phyloP scores from a whole-genome alignment of 495 filamentous ascomycete genomes.

The Lindgomyces ingoldianus region DNA sequence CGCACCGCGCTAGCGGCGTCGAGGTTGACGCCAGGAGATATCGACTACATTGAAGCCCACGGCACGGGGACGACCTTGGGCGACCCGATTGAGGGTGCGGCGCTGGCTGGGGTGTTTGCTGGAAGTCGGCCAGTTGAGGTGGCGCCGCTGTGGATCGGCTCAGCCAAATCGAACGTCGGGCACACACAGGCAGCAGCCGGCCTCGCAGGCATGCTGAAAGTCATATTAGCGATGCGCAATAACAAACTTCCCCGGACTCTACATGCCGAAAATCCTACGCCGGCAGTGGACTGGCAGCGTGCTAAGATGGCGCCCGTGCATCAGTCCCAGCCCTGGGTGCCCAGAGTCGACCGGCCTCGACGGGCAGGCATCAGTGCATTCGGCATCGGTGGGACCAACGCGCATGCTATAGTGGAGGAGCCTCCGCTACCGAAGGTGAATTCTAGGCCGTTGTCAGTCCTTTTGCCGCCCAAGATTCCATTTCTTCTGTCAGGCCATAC shows the following conservation, averaged over 20 bases:
- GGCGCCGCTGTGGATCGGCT: neutral
- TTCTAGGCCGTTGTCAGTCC: neutral
- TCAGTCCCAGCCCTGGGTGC: constrained; percentile 36
- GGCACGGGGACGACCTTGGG: constrained; percentile 10
- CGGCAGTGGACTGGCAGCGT: neutral
- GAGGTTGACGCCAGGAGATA: constrained; percentile 34
- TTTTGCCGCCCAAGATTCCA: neutral
- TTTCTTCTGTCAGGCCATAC: neutral
- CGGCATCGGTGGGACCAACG: constrained; percentile 17
- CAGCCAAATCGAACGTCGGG: neutral
- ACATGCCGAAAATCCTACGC: neutral
- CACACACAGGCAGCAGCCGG: constrained; percentile 1
- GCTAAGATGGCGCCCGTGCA: constrained; percentile 24
- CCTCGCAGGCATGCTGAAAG: neutral
- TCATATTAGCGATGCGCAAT: neutral
- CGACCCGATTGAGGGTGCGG: constrained; percentile 62
- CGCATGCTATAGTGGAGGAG: constrained; percentile 30
- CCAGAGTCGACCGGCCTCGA: neutral
- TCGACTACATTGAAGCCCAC: constrained; percentile 10
- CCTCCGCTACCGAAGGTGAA: neutral
- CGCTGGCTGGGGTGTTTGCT: constrained; percentile 47
- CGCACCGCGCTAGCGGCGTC: neutral
- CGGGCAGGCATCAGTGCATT: constrained; percentile 33
- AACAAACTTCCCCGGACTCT: neutral
- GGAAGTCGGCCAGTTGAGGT: neutral